phyloP scores from a whole-genome alignment of 495 filamentous ascomycete genomes.

The Neurospora discreta region DNA sequence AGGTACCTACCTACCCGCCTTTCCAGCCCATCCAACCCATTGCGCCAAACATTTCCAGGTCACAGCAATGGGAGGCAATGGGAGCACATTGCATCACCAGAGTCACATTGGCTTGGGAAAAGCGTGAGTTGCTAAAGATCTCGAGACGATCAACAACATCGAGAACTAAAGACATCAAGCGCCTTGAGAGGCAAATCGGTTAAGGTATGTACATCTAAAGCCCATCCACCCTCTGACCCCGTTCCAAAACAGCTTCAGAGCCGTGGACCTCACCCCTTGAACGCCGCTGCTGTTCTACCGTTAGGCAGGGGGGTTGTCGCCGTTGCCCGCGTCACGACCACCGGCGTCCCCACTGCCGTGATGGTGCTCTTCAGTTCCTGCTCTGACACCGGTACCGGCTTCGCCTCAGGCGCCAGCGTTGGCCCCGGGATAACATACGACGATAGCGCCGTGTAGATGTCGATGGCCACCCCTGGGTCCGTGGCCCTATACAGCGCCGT shows the following conservation, averaged over 20 bases:
- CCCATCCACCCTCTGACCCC: neutral
- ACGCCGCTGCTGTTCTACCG: neutral
- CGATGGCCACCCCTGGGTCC: constrained; percentile 25
- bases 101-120: neutral
- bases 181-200: neutral
- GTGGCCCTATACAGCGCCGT: constrained; percentile 21
- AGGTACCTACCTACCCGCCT: too few species aligned
- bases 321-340: constrained; percentile 11
- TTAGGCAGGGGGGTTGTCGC: constrained; percentile 9
- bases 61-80: too few species aligned
- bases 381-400: constrained; percentile 10
- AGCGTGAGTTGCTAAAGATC: neutral
- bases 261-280: neutral
- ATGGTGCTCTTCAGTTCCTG: constrained; percentile 4
- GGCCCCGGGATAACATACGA: constrained; percentile 44
- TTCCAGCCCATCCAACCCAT: neutral
- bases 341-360: constrained; percentile 13
- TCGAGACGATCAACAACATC: neutral
- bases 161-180: accelerated
- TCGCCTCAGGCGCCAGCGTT: constrained; percentile 28
- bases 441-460: constrained; percentile 35
- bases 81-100: neutral
- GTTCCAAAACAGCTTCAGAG: neutral
- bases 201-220: neutral
- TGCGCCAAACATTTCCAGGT: too few species aligned